Percentiles rank a stretch among this genome's conserved stretches.
These are phyloP conservation scores for Skeletonema menzelii DNA, from an alignment of 108 stramenopile genomes.

Conservation along the genomic window DNA sequence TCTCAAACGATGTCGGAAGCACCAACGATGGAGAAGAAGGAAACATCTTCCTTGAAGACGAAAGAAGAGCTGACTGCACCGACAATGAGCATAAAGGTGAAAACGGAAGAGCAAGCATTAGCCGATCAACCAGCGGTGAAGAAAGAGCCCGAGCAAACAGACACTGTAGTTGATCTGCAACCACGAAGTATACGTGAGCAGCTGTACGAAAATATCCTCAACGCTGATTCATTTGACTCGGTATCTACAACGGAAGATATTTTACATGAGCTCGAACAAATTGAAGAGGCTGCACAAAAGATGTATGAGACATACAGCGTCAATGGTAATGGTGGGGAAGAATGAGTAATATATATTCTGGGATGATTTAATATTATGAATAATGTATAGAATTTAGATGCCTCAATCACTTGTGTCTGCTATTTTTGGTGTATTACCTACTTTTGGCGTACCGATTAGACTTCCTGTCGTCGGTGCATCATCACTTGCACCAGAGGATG, in stretches of 20 bases:
- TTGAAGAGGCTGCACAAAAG: neutral
- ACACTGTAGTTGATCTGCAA: neutral
- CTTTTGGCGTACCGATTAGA: neutral
- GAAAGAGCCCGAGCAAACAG: neutral
- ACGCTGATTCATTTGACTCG: neutral
- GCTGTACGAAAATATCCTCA: neutral
- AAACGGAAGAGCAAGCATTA: too few relatives aligned
- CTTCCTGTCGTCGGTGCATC: neutral
- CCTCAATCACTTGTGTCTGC: neutral
- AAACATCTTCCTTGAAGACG: neutral
- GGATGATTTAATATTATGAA: neutral
- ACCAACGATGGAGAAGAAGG: neutral
- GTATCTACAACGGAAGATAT: neutral
- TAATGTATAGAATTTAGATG: neutral
- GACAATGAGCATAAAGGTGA: neutral
- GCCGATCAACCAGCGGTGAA: too few relatives aligned
- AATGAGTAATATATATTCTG: neutral
- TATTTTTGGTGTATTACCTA: neutral
- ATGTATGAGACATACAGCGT: neutral
- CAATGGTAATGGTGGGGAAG: neutral
- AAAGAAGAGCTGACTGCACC: neutral
- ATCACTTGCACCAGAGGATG: neutral
- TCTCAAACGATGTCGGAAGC: neutral
- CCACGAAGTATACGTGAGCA: neutral
- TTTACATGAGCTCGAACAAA: neutral